Conservation (phyloP, 768 basidiomycete species). For the Hebeloma cylindrosporum region DNA sequence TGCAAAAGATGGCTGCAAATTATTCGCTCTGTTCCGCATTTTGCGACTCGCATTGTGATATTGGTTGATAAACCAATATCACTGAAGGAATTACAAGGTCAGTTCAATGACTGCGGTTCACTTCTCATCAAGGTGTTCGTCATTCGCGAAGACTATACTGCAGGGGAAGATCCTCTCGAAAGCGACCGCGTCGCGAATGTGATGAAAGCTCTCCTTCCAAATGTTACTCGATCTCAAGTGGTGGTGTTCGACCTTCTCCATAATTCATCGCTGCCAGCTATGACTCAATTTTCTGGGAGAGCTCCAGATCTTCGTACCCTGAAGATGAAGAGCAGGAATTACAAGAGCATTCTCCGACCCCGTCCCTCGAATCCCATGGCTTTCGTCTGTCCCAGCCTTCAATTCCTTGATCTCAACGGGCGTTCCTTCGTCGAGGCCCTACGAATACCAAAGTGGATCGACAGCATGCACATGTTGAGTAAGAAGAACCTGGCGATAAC, state of each 20-base stretch:
- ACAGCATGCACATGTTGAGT: conserved; percentile 6
- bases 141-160: conserved; percentile 10
- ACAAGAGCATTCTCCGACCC: not conserved
- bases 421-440: conserved; percentile 13
- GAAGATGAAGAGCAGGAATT: conserved; percentile 10
- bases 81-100: not conserved
- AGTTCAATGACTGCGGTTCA: conserved; percentile 5
- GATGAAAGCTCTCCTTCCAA: conserved; percentile 5
- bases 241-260: conserved; percentile 18
- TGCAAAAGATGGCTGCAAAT: conserved; percentile 14
- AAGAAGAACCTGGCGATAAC: conserved; percentile 16
- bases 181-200: conserved; percentile 1
- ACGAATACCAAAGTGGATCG: conserved; percentile 9
- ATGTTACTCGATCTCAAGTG: conserved; percentile 16
- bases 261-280: conserved; percentile 14
- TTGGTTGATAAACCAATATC: conserved; percentile 13
- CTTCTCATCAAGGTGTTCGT: conserved; percentile 15
- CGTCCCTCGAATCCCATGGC: not conserved
- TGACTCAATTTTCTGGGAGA: conserved; percentile 11
- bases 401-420: conserved; percentile 16
- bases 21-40: conserved; percentile 6
- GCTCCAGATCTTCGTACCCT: conserved; percentile 13
- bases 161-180: conserved; percentile 9
- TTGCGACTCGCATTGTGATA: conserved; percentile 13
- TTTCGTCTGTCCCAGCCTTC: conserved; percentile 13